Evolutionary conservation across 345 rosid species (phyloP).

Genomic region (Camelina sativa): DNA sequence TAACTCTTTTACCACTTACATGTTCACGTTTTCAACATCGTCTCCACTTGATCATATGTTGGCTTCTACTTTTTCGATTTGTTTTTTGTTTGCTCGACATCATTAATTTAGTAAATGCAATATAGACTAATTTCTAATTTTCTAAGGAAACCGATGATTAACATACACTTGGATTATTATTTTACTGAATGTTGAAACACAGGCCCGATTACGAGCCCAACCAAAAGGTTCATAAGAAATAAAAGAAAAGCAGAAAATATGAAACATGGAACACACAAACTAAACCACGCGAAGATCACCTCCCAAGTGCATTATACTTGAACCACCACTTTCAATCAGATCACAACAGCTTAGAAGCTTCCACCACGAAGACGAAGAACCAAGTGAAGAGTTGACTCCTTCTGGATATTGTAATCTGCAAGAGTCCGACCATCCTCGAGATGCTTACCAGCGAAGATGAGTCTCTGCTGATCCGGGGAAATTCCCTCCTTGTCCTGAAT

Average conservation of each 20-base stretch:
- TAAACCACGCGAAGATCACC: neutral
- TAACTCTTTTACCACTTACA: too few species aligned
- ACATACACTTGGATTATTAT: neutral
- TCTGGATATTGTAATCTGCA: slow-evolving; percentile 38
- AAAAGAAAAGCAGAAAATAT: neutral
- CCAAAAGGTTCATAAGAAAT: neutral
- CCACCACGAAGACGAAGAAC: slow-evolving; percentile 45
- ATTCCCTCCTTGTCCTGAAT: slow-evolving; percentile 41
- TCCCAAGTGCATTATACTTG: slow-evolving; percentile 6
- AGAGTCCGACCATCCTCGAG: slow-evolving; percentile 33
- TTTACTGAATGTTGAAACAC: slow-evolving; percentile 16
- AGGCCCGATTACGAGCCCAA: slow-evolving; percentile 21
- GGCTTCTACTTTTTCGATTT: too few species aligned
- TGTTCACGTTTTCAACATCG: too few species aligned
- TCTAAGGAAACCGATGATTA: too few species aligned
- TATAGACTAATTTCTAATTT: too few species aligned
- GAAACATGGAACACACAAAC: neutral
- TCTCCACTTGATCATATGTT: too few species aligned
- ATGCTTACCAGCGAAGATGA: slow-evolving; percentile 34
- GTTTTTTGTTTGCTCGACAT: too few species aligned
- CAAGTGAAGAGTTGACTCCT: slow-evolving; percentile 38
- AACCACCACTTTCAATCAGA: slow-evolving; percentile 25
- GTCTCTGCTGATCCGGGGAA: slow-evolving; percentile 34
- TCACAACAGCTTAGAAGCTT: slow-evolving; percentile 17
- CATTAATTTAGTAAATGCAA: too few species aligned